These are phyloP conservation scores for Zopfia rhizophila DNA, from an alignment of 2,329 filamentous ascomycete genomes.

Conservation along the genomic window DNA sequence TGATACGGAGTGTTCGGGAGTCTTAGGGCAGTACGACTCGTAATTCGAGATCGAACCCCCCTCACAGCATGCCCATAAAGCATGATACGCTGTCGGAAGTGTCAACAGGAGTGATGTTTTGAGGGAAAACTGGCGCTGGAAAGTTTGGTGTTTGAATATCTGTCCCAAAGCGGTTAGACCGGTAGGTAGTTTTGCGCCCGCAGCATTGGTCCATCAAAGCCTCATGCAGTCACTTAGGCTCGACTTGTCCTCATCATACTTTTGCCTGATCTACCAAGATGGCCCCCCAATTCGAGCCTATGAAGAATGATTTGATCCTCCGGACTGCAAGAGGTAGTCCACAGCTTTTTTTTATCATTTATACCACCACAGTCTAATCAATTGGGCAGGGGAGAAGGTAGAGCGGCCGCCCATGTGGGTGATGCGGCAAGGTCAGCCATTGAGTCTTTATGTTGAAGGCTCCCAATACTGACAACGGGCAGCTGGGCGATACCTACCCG, in stretches of 20 bases:
- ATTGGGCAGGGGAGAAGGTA: constrained; percentile 78
- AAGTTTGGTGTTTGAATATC: no score
- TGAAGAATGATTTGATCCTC: constrained; percentile 93
- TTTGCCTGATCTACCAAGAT: constrained; percentile 58
- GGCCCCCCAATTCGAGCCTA: constrained; percentile 77
- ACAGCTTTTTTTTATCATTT: neutral
- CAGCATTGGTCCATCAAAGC: no score
- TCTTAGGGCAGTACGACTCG: no score
- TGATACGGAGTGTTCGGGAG: constrained; percentile 38
- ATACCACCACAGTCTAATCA: constrained; percentile 26
- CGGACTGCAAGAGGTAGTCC: constrained; percentile 83
- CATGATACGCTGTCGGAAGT: no score
- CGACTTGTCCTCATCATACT: neutral
- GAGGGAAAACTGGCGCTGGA: no score
- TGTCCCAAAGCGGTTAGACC: no score
- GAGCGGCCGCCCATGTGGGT: constrained; percentile 98
- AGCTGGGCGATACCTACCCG: constrained; percentile 97
- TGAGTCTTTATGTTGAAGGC: neutral
- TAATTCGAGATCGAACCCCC: neutral
- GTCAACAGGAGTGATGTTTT: no score
- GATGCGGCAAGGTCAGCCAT: constrained; percentile 88
- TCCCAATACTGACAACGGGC: constrained; percentile 2
- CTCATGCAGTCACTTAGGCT: no score
- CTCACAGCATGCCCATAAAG: constrained; percentile 6
- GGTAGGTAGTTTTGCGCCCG: no score